Evolutionary conservation across 2,329 filamentous ascomycete species (phyloP).

Genomic region (Monilinia fructicola): DNA sequence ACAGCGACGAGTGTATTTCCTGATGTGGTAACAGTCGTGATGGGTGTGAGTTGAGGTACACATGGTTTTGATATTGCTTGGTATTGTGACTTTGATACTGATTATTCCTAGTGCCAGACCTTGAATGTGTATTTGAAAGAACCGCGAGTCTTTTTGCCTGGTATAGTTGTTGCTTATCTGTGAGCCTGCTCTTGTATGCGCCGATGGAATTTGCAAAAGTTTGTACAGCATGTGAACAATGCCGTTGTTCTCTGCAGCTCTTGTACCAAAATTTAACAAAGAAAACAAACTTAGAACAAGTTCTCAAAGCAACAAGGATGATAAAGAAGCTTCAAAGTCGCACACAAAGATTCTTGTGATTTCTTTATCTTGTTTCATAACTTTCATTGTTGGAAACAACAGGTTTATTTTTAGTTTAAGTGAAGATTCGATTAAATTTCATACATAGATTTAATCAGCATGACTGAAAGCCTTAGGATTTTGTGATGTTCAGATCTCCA

Average conservation of each 20-base stretch:
- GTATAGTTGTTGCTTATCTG: background rate
- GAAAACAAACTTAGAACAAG: background rate
- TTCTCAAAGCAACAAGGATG: background rate
- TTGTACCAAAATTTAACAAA: conserved; percentile 2
- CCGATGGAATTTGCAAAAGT: background rate
- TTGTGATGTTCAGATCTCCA: background rate
- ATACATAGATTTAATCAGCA: background rate
- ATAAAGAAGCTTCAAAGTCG: background rate
- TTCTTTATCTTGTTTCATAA: background rate
- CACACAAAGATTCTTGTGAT: background rate
- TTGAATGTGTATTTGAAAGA: background rate
- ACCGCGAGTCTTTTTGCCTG: background rate
- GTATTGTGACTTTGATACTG: background rate
- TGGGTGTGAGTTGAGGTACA: background rate
- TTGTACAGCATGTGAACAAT: background rate
- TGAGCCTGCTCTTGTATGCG: background rate
- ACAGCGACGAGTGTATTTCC: background rate
- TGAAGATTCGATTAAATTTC: background rate
- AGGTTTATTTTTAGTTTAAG: background rate
- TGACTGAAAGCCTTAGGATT: background rate
- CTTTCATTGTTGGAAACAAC: background rate
- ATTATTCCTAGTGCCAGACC: too few species aligned
- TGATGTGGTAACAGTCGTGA: background rate
- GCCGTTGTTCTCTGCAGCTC: background rate
- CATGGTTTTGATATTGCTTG: background rate